Evolutionary conservation across 2,329 filamentous ascomycete species (phyloP).

Genomic region (Ascochyta rabiei): DNA sequence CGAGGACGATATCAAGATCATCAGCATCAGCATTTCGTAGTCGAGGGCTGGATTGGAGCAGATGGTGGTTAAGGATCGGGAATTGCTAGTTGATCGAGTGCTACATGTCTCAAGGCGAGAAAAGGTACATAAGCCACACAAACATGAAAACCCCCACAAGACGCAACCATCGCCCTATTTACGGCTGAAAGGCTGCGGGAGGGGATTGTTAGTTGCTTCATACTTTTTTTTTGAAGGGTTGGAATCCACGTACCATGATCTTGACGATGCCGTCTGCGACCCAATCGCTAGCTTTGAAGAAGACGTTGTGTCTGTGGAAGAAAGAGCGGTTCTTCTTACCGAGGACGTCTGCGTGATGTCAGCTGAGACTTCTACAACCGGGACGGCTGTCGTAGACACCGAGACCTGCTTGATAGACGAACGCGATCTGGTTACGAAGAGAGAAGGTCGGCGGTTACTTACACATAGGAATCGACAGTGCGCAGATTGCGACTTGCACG

Average conservation of each 20-base stretch:
- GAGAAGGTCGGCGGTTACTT: constrained; percentile 54
- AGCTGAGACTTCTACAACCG: neutral
- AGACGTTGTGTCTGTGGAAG: constrained; percentile 43
- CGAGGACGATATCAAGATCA: constrained; percentile 95
- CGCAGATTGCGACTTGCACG: constrained; percentile 78
- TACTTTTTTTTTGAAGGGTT: neutral
- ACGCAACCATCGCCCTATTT: neutral
- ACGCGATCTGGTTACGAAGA: neutral
- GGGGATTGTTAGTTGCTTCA: neutral
- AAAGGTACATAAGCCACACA: too few relatives aligned
- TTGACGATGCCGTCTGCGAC: constrained; percentile 29
- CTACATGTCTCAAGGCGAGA: too few relatives aligned
- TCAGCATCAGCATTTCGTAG: constrained; percentile 70
- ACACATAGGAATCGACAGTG: constrained; percentile 79
- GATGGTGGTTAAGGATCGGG: too few relatives aligned
- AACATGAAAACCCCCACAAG: neutral
- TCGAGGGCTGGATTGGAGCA: too few relatives aligned
- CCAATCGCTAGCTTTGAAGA: constrained; percentile 40
- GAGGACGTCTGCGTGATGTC: constrained; percentile 31
- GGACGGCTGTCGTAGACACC: neutral
- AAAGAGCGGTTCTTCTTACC: constrained; percentile 47
- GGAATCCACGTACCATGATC: constrained; percentile 13
- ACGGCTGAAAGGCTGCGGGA: neutral
- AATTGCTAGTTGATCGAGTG: too few relatives aligned
- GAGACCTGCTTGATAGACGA: neutral